A percentile compares a stretch with the other conserved stretches of the same genome.
phyloP scores from a whole-genome alignment of 2,329 filamentous ascomycete species.

The Phaeosphaeria sp. region DNA sequence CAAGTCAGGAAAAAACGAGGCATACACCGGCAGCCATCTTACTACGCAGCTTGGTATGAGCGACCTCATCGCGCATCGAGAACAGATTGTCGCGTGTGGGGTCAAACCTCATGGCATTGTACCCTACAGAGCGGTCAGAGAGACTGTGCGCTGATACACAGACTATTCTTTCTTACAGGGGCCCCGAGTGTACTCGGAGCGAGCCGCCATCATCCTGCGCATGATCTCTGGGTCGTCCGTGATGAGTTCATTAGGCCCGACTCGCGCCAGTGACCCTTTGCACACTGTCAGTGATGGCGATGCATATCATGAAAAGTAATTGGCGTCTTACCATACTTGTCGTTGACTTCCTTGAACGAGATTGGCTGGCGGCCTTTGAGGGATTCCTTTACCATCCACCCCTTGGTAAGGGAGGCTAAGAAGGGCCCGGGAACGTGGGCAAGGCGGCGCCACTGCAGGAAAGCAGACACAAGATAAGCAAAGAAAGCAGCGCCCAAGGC shows the following conservation, averaged over 20 bases:
- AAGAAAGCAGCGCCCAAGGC: slow-evolving; percentile 7
- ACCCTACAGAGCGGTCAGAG: slow-evolving; percentile 13
- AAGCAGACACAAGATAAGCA: slow-evolving; percentile 10
- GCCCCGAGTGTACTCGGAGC: slow-evolving; percentile 44
- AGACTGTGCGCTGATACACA: background rate
- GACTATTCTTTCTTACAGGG: slow-evolving; percentile 28
- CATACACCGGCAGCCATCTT: slow-evolving; percentile 55
- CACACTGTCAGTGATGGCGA: background rate
- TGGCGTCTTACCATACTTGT: slow-evolving; percentile 22
- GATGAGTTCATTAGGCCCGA: slow-evolving; percentile 56
- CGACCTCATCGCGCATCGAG: slow-evolving; percentile 54
- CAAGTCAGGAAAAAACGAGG: background rate
- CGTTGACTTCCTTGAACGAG: slow-evolving; percentile 14
- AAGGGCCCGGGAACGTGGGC: slow-evolving; percentile 30
- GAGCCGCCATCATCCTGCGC: slow-evolving; percentile 51
- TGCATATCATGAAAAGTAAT: background rate
- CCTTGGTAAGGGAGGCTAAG: slow-evolving; percentile 23
- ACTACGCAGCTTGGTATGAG: slow-evolving; percentile 49
- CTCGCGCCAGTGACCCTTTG: slow-evolving; percentile 42
- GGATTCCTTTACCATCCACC: slow-evolving; percentile 22
- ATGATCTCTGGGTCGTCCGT: slow-evolving; percentile 58
- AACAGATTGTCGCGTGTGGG: slow-evolving; percentile 60
- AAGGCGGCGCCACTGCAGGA: slow-evolving; percentile 27
- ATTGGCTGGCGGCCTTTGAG: slow-evolving; percentile 20
- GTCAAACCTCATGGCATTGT: slow-evolving; percentile 56